Conservation (phyloP, 176 grass and related monocot genomes). For the Lolium perenne region DNA sequence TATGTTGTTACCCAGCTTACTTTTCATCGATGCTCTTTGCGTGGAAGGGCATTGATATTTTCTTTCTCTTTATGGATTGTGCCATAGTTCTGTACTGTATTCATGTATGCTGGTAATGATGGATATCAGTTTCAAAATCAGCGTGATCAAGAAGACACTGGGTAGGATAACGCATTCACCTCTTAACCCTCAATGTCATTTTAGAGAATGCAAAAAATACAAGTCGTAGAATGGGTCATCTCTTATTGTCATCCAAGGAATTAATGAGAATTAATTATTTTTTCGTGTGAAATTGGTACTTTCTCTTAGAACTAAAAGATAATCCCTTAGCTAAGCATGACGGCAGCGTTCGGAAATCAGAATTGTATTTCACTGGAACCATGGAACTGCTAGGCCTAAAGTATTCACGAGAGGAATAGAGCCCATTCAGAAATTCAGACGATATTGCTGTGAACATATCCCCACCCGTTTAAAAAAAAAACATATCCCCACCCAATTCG, state of each 20-base stretch:
- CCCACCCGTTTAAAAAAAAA: too few relatives aligned
- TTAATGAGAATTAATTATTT: too few relatives aligned
- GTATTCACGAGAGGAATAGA: background rate
- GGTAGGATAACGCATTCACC: too few relatives aligned
- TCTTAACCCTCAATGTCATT: too few relatives aligned
- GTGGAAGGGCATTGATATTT: background rate
- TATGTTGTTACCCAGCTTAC: background rate
- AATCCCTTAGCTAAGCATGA: too few relatives aligned
- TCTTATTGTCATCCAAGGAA: too few relatives aligned
- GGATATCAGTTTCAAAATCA: background rate
- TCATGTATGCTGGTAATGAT: background rate
- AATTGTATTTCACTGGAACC: background rate
- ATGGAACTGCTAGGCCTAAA: conserved; percentile 1
- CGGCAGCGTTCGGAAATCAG: background rate
- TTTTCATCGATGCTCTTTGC: background rate
- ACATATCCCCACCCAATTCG: conserved; percentile 17
- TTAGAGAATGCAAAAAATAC: too few relatives aligned
- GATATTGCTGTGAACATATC: conserved; percentile 24
- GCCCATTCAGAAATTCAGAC: background rate
- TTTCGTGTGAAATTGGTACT: too few relatives aligned
- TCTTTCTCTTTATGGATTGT: background rate
- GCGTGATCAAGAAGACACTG: too few relatives aligned
- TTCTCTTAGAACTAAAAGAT: too few relatives aligned
- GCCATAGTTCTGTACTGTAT: background rate
- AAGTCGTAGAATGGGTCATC: too few relatives aligned